phyloP scores from a whole-genome alignment of 2,329 filamentous ascomycete genomes.

The Pochonia chlamydosporia region DNA sequence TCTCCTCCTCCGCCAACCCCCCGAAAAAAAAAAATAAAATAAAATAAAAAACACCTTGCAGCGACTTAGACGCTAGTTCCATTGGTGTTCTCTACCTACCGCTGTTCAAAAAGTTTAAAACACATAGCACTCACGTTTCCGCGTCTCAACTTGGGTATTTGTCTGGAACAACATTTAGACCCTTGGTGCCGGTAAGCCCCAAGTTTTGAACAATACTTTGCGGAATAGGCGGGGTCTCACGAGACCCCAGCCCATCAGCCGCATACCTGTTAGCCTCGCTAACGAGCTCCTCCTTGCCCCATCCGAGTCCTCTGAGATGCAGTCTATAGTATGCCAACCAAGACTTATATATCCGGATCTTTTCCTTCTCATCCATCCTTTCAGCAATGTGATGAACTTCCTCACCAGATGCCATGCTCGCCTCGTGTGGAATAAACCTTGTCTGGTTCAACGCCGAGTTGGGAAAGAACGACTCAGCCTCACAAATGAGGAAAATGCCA shows the following conservation, averaged over 20 bases:
- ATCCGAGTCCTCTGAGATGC: constrained; percentile 37
- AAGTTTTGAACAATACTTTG: constrained; percentile 49
- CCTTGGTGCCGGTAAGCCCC: constrained; percentile 47
- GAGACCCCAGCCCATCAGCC: constrained; percentile 37
- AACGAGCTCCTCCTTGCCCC: constrained; percentile 41
- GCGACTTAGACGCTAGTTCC: too few relatives aligned
- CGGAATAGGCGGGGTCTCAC: constrained; percentile 40
- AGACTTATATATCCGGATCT: constrained; percentile 47
- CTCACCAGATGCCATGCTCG: constrained; percentile 35
- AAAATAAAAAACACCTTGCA: too few relatives aligned
- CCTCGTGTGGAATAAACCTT: constrained; percentile 39
- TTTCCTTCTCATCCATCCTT: constrained; percentile 37
- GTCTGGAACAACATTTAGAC: constrained; percentile 40
- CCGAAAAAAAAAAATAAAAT: too few relatives aligned
- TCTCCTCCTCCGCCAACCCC: too few relatives aligned
- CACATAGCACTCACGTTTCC: too few relatives aligned
- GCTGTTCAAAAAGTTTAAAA: too few relatives aligned
- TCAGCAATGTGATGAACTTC: constrained; percentile 35
- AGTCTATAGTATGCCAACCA: constrained; percentile 54
- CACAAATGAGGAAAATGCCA: constrained; percentile 53
- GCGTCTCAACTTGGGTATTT: too few relatives aligned
- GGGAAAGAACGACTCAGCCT: constrained; percentile 45
- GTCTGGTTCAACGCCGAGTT: constrained; percentile 48
- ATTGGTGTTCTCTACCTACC: too few relatives aligned
- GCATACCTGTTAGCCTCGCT: constrained; percentile 46